These are phyloP conservation scores for Cystofilobasidium bisporidii DNA, from an alignment of 768 basidiomycete species.

Conservation along the genomic window DNA sequence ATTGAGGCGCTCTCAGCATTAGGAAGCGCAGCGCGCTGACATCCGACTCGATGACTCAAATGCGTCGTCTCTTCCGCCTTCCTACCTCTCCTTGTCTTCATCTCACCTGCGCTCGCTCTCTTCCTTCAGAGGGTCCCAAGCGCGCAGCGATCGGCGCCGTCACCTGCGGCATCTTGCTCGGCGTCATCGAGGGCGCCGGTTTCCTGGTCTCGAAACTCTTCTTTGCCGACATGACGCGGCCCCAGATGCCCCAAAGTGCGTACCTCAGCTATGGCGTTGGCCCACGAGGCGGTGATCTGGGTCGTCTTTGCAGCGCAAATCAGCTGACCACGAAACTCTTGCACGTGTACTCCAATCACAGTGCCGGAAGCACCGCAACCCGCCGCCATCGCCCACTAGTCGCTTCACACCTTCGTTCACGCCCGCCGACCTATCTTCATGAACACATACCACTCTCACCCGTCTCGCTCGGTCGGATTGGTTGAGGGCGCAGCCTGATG, in stretches of 20 bases:
- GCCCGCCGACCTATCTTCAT: neutral
- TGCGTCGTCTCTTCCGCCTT: neutral
- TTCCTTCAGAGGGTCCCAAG: constrained; percentile 69
- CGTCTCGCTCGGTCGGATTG: too few relatives aligned
- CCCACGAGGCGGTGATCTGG: too few relatives aligned
- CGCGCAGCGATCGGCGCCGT: constrained; percentile 86
- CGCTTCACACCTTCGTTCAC: neutral
- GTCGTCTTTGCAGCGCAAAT: too few relatives aligned
- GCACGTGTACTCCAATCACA: neutral
- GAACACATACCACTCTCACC: neutral
- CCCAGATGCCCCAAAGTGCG: constrained; percentile 27
- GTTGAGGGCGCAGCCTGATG: too few relatives aligned
- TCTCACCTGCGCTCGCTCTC: too few relatives aligned
- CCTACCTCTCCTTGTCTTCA: neutral
- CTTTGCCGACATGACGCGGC: constrained; percentile 17
- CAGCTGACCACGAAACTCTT: too few relatives aligned
- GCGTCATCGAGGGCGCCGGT: constrained; percentile 43
- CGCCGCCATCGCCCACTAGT: constrained; percentile 12
- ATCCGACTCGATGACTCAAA: too few relatives aligned
- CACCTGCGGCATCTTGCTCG: constrained; percentile 88
- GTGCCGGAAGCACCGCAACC: constrained; percentile 25
- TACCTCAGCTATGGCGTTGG: too few relatives aligned
- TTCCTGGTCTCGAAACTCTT: neutral
- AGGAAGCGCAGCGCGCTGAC: too few relatives aligned
- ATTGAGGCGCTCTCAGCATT: too few relatives aligned